phyloP scores from a whole-genome alignment of 176 grass and related monocot species.

The Triticum dicoccoides region DNA sequence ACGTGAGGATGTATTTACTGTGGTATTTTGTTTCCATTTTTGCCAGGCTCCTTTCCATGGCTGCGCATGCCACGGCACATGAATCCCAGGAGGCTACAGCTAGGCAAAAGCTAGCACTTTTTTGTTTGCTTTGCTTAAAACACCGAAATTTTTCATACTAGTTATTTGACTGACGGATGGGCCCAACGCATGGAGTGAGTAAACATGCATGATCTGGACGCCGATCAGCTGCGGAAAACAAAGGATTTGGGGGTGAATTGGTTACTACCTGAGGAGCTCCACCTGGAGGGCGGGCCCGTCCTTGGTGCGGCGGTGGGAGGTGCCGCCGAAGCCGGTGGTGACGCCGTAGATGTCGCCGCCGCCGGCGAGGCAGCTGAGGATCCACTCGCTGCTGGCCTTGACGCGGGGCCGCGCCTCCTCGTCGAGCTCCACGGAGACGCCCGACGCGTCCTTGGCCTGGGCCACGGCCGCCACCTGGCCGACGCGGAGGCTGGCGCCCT shows the following conservation, averaged over 20 bases:
- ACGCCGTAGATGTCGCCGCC: conserved; percentile 96
- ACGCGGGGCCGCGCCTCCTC: conserved; percentile 69
- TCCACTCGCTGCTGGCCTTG: conserved; percentile 83
- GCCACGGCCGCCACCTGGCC: conserved; percentile 81
- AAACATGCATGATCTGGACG: background rate
- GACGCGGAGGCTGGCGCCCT: conserved; percentile 74
- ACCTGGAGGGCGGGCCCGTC: conserved; percentile 80
- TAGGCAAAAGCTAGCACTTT: background rate
- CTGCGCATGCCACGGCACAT: background rate
- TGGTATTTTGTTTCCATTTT: conserved; percentile 12
- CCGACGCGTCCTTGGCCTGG: conserved; percentile 36
- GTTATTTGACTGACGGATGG: background rate
- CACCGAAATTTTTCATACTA: background rate
- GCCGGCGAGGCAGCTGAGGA: conserved; percentile 68
- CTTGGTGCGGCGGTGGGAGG: conserved; percentile 91
- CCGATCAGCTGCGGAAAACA: background rate
- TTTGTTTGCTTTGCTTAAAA: background rate
- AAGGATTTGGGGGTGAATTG: background rate
- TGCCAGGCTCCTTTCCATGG: background rate
- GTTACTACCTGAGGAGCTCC: conserved; percentile 97
- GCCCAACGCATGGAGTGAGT: background rate
- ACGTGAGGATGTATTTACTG: conserved; percentile 10
- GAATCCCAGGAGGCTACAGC: background rate
- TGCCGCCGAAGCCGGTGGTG: conserved; percentile 93
- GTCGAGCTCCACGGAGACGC: conserved; percentile 67